A percentile compares a stretch with the other conserved stretches of the same genome.
phyloP scores from a whole-genome alignment of 805 yeast genomes.

The Yamadazyma paraphyllophila region DNA sequence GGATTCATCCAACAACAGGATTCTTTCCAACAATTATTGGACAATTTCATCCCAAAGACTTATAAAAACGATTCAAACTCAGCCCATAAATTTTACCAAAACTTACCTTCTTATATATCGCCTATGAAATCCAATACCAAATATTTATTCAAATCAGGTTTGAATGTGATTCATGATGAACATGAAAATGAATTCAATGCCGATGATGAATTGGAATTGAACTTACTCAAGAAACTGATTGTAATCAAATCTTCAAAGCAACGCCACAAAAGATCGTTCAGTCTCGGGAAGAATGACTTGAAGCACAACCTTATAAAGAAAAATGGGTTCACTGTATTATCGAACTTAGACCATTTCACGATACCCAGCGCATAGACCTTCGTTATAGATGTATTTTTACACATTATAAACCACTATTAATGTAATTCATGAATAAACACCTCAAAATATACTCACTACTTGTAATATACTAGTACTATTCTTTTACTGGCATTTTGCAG shows the following conservation, averaged over 20 bases:
- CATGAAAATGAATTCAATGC: constrained; percentile 14
- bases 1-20: constrained; percentile 9
- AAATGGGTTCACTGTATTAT: constrained; percentile 19
- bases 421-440: constrained; percentile 3
- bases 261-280: constrained; percentile 30
- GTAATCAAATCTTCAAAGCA: constrained; percentile 11
- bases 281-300: constrained; percentile 39
- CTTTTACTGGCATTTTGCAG: too few species aligned
- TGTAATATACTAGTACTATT: too few species aligned
- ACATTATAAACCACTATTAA: background rate
- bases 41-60: constrained; percentile 14
- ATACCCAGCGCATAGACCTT: background rate
- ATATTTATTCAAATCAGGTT: constrained; percentile 13
- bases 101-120: constrained; percentile 15
- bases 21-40: constrained; percentile 1
- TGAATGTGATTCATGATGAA: constrained; percentile 10
- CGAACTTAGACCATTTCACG: constrained; percentile 5
- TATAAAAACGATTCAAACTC: constrained; percentile 17
- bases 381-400: background rate
- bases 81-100: constrained; percentile 10
- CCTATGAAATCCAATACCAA: constrained; percentile 16
- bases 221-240: constrained; percentile 20
- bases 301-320: constrained; percentile 34
- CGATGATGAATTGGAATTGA: constrained; percentile 22
- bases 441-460: too few species aligned